Base-by-base conservation (phyloP, 2,329 filamentous ascomycete species). In the Cephalotrichum gorgonifer region DNA sequence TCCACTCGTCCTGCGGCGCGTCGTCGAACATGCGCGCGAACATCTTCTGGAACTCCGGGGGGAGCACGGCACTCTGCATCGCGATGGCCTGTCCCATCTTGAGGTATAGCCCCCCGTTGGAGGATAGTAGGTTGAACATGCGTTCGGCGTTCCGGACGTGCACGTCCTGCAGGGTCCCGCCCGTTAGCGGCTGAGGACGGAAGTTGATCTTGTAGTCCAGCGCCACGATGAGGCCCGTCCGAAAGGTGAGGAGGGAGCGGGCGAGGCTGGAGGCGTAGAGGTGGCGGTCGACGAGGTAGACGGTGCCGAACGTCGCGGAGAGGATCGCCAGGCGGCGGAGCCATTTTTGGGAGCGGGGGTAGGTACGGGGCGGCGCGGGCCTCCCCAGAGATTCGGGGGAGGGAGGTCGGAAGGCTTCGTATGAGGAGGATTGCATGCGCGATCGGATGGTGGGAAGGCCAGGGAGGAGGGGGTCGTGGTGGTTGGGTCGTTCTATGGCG, bases 41-140 rank as follows among this genome's bases (percentile, higher is more conserved):
- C 89, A 96, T 97, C 60, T 84, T 83, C 71, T 95, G 89, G 58
- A 97, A 97, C 65, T 95, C 89, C 0, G 90, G 87, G 25, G 93
- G 93, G 53, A 98, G 70, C 25, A 97, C 83, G 0, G 91, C 91
- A 56, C 86, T 91, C 73, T 98, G 93, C 93, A 97, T 97, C 14
- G 91, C 93, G 56, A 98, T 91, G 4, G 93, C 93, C 72, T 98
- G 93, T 1, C 93, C 93, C 51, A 98, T 96, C 75, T 98, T 98
- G 61, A 97, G 74, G 62, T 97, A 98, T 17, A 98, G 68, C 0
- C 93, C 93, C 52, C 93, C 91, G 74, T 98, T 98, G 49, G 79
- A 72, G 25, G 87, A 78, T 55, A 97, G 74, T 53, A 98, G 70
- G 27, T 91, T 75, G 52, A 88, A 95, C 33, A 97, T 70, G 25